Evolutionary conservation across 805 yeast genomes (phyloP), one percentile per base, ranked within the genome.

Genomic region (Peterozyma xylosa): DNA sequence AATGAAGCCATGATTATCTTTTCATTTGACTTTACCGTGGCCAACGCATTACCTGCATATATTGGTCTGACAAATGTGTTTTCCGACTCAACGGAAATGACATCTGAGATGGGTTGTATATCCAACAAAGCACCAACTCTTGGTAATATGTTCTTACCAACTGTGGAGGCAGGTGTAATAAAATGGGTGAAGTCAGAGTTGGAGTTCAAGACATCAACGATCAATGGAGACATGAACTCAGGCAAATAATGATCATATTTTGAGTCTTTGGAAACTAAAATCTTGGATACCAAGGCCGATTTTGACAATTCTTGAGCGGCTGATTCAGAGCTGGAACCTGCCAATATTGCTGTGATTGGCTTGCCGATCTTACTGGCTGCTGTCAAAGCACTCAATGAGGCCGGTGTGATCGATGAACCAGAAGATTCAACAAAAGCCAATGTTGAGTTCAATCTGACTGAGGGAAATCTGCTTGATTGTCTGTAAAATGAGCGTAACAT

Each of bases 1-100:
- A 86, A 79, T n/a, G 96, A 83, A 11, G 86, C 67, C 48, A 91
- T 66, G 42, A 86, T 73, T 49, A 76, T 68, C 4, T 70, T 60
- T 56, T 91, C 96, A 18, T 60, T 69, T 18, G 87, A 70, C 60
- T 80, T 76, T 41, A 93, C 86, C 2, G 96, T 89, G 35, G 87
- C 76, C 46, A 87, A 68, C 5, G 95, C 95, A 64, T 93, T 93
- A 40, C 99, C 99, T 16, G 99, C 98, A 60, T 86, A 93, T 34
- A 91, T 88, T 38, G 98, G 97, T 62, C 98, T 82, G 34, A 83
- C 80, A 63, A 91, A 93, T 7, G 93, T 84, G 48, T 74, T 76
- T 14, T 76, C 71, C 42, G 78, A 68, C 50, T 74, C 76, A 35
- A 91, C 82, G 55, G 76, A 75, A 52, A 75, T 76, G 46, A 93